Base-by-base conservation (phyloP, 1,284 basidiomycete species). In the Pascua sp. region DNA sequence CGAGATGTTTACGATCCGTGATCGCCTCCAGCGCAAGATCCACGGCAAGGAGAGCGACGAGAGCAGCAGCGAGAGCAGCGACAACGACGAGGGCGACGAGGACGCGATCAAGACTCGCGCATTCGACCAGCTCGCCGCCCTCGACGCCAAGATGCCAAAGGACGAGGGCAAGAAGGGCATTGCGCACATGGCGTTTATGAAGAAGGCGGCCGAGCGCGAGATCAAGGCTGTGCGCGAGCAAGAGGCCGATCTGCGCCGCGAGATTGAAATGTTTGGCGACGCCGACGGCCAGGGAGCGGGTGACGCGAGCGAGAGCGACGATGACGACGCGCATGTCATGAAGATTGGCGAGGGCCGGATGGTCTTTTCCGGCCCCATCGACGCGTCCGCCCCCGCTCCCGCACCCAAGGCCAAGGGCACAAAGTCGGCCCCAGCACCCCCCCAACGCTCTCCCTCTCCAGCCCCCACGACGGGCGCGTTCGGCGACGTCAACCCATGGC, bases 151-250 rank as follows among this genome's bases (percentile, higher is more conserved):
- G 11, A 64, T 68, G 40, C 63, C 57, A 9, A 77, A 67, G n/a
- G 32, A 18, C 10, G 67, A 52, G 12, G 70, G 66, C 11, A 71
- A 71, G 60, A 84, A 86, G 68, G 80, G 80, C 13, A 82, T 95
- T 11, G 88, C 93, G 75, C 82, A 85, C 65, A 94, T 96, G 92
- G 93, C 93, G 77, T 96, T 96, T 76, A 96, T 96, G 93, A 86
- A 88, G 72, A 88, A 92, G 59, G 91, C 90, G 0, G 85, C 87
- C 78, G 84, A 84, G 12, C 81, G 89, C 63, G 82, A 86, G 56
- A 80, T 84, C 67, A 80, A 75, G 13, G 81, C 80, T 51, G 83
- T 84, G 0, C 80, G 85, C 57, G 81, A 81, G 55, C 82, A 84
- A 62, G 84, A 83, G 11, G 87, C 88, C 56, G 87, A 89, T 63